Evolutionary conservation across 305 asterid species (phyloP).

Genomic region (Petunia hybrid): DNA sequence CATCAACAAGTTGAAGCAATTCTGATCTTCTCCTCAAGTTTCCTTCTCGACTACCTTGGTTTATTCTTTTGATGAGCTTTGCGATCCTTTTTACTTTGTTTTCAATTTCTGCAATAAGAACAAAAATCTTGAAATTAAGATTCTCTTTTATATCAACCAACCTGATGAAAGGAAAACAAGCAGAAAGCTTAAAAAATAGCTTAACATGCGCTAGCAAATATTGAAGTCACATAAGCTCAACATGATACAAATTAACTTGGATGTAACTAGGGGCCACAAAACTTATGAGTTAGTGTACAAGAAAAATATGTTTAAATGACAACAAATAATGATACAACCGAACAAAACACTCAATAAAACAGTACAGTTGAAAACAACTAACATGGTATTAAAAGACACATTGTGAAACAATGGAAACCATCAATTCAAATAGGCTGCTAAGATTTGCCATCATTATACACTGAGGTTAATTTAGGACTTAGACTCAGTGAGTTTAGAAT

Average conservation of each 20-base stretch:
- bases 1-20: slow-evolving; percentile 63
- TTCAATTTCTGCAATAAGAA: slow-evolving; percentile 62
- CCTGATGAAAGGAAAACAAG: background rate
- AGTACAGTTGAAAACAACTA: background rate
- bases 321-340: background rate
- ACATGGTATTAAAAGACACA: background rate
- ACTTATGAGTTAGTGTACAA: background rate
- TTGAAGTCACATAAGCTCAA: background rate
- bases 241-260: background rate
- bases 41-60: slow-evolving; percentile 63
- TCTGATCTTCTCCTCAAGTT: slow-evolving; percentile 62
- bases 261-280: background rate
- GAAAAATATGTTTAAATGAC: background rate
- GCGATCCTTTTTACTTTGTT: slow-evolving; percentile 60
- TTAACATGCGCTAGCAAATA: background rate
- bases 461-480: too few species aligned
- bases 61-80: slow-evolving; percentile 59
- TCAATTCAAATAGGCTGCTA: background rate
- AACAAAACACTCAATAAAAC: background rate
- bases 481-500: background rate
- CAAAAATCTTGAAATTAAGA: background rate
- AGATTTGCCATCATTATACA: background rate
- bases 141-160: background rate
- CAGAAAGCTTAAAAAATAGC: background rate
- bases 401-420: background rate